Percentiles rank a stretch among this genome's conserved stretches.
phyloP scores from a whole-genome alignment of 495 filamentous ascomycete genomes.

The Penicillium dipodomyicola region DNA sequence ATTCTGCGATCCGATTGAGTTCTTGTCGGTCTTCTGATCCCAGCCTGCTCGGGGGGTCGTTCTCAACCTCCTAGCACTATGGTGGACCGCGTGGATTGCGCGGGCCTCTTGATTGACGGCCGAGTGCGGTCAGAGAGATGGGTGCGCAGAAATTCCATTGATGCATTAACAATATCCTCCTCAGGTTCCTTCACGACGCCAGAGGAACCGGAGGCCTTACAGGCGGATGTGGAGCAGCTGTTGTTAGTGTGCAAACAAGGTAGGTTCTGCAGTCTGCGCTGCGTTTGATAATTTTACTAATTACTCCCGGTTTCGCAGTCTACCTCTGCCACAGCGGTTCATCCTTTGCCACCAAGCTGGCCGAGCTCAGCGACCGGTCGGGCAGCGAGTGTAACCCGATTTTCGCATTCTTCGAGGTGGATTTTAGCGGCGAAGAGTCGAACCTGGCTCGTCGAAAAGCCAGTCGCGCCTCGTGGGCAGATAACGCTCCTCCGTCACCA shows the following conservation, averaged over 20 bases:
- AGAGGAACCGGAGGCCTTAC: constrained; percentile 51
- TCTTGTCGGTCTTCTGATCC: constrained; percentile 15
- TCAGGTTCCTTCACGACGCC: constrained; percentile 29
- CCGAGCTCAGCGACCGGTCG: constrained; percentile 63
- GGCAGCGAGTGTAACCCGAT: constrained; percentile 65
- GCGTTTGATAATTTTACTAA: constrained; percentile 12
- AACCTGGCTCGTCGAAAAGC: constrained; percentile 38
- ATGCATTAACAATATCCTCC: constrained; percentile 26
- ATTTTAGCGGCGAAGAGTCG: constrained; percentile 34
- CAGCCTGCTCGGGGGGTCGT: constrained; percentile 16
- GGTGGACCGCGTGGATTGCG: constrained; percentile 71
- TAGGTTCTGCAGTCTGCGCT: constrained; percentile 31
- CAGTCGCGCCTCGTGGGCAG: constrained; percentile 39
- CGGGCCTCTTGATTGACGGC: constrained; percentile 82
- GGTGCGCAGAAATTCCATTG: constrained; percentile 45
- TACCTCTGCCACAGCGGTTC: constrained; percentile 68
- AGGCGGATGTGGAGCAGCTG: constrained; percentile 48
- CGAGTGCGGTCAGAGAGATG: constrained; percentile 62
- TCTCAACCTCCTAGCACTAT: constrained; percentile 26
- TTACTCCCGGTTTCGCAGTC: constrained; percentile 44
- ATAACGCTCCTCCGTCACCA: constrained; percentile 34
- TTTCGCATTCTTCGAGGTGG: constrained; percentile 72
- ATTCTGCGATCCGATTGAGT: constrained; percentile 13
- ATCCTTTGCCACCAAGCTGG: constrained; percentile 67
- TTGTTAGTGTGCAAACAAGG: constrained; percentile 54